These are phyloP conservation scores for Inonotus hispidus DNA, from an alignment of 1,284 basidiomycete species.

Conservation along the genomic window DNA sequence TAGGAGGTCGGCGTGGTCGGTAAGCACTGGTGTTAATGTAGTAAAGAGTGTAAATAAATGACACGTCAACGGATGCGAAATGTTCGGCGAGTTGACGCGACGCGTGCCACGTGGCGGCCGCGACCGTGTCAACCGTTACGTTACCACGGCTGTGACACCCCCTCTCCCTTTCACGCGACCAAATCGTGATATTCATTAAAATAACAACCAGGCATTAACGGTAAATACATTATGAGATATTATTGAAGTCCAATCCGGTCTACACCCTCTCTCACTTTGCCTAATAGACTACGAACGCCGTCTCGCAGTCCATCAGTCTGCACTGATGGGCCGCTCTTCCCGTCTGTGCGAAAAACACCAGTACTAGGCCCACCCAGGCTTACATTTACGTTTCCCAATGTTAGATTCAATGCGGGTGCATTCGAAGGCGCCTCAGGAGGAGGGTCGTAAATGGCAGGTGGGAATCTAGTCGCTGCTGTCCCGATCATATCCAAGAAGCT, in stretches of 20 bases:
- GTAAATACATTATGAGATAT: background rate
- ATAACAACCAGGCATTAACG: too few relatives aligned
- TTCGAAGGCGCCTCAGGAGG: constrained; percentile 62
- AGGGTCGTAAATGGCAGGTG: constrained; percentile 62
- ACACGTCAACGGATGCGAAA: constrained; percentile 6
- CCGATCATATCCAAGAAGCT: constrained; percentile 76
- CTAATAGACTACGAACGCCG: constrained; percentile 80
- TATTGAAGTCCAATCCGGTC: constrained; percentile 53
- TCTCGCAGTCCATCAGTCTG: constrained; percentile 81
- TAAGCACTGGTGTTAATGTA: background rate
- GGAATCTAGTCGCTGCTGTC: constrained; percentile 54
- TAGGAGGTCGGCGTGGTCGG: background rate
- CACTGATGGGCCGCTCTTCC: constrained; percentile 61
- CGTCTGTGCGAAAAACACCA: constrained; percentile 76
- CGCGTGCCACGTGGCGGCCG: constrained; percentile 1
- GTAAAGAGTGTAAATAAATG: background rate
- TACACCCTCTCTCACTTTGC: constrained; percentile 84
- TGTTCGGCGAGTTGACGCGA: constrained; percentile 5
- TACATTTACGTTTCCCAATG: constrained; percentile 87
- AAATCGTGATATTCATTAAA: too few relatives aligned
- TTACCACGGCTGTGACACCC: too few relatives aligned
- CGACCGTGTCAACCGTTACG: background rate
- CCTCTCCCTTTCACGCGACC: too few relatives aligned
- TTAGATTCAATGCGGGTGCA: constrained; percentile 77
- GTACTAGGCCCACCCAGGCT: constrained; percentile 83